Evolutionary conservation across 805 yeast genomes (phyloP).

Genomic region (Candida montana): DNA sequence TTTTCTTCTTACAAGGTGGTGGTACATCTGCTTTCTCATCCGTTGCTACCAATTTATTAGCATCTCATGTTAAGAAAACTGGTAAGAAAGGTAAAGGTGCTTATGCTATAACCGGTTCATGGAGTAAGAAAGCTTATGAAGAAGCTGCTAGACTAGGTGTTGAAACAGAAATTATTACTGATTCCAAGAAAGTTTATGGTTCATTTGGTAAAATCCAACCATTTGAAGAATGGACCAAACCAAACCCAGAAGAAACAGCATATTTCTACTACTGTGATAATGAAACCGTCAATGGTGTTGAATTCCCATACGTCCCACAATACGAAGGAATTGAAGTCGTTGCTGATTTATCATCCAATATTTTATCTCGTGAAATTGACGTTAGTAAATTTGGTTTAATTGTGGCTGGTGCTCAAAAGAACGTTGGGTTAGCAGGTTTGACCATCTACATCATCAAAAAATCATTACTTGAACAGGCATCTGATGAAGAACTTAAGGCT

Average conservation of each 20-base stretch:
- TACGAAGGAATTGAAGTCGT: constrained; percentile 74
- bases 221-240: constrained; percentile 55
- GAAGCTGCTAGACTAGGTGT: constrained; percentile 84
- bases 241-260: constrained; percentile 60
- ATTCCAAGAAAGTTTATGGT: constrained; percentile 52
- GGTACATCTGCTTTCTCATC: constrained; percentile 96
- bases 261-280: constrained; percentile 91
- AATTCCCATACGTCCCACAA: constrained; percentile 46
- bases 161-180: constrained; percentile 62
- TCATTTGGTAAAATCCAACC: constrained; percentile 66
- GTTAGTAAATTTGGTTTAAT: constrained; percentile 81
- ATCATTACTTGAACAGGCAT: constrained; percentile 60
- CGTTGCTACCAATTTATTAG: constrained; percentile 74
- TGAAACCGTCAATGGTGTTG: constrained; percentile 95
- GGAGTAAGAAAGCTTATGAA: constrained; percentile 86
- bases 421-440: constrained; percentile 94
- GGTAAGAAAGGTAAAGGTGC: constrained; percentile 79
- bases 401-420: constrained; percentile 98
- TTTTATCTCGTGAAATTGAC: constrained; percentile 75
- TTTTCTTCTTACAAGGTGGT: constrained; percentile 95
- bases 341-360: constrained; percentile 93
- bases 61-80: constrained; percentile 63
- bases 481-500: constrained; percentile 53
- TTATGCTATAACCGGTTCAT: constrained; percentile 85
- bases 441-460: constrained; percentile 89